phyloP scores from a whole-genome alignment of 352 stramenopile genomes.

The Phytophthora capsici region DNA sequence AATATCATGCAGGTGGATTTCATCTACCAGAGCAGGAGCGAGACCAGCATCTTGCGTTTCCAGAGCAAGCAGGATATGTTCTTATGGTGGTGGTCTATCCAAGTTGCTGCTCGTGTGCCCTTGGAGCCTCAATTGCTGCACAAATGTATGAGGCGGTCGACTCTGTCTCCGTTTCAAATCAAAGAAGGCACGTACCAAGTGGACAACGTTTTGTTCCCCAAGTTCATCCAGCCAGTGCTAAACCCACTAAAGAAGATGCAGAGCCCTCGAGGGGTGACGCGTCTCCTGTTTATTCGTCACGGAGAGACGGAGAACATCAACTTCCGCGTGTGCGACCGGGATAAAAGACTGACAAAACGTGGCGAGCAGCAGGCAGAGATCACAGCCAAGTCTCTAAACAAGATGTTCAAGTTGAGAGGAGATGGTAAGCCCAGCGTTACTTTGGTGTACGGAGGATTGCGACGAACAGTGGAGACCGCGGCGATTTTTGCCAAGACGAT shows the following conservation, averaged over 20 bases:
- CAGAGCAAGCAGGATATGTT: conserved; percentile 67
- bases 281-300: conserved; percentile 78
- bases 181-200: conserved; percentile 56
- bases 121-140: conserved; percentile 55
- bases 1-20: conserved; percentile 65
- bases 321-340: conserved; percentile 72
- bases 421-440: conserved; percentile 41
- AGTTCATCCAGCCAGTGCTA: conserved; percentile 30
- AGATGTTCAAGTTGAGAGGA: conserved; percentile 56
- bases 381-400: conserved; percentile 55
- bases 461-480: conserved; percentile 74
- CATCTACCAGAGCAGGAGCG: conserved; percentile 55
- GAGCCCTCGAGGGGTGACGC: conserved; percentile 45
- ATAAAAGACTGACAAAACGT: conserved; percentile 73
- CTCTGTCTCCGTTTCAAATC: conserved; percentile 55
- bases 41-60: conserved; percentile 56
- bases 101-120: conserved; percentile 57
- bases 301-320: conserved; percentile 87
- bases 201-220: conserved; percentile 71
- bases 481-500: conserved; percentile 62
- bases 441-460: conserved; percentile 72
- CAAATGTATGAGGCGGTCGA: conserved; percentile 53
- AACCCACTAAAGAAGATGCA: conserved; percentile 16
- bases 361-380: conserved; percentile 64
- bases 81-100: conserved; percentile 80